A percentile compares a stretch with the other conserved stretches of the same genome.
Evolutionary conservation across 78 protist genomes (phyloP).

Genomic region (Monocercomonoides exilis): DNA sequence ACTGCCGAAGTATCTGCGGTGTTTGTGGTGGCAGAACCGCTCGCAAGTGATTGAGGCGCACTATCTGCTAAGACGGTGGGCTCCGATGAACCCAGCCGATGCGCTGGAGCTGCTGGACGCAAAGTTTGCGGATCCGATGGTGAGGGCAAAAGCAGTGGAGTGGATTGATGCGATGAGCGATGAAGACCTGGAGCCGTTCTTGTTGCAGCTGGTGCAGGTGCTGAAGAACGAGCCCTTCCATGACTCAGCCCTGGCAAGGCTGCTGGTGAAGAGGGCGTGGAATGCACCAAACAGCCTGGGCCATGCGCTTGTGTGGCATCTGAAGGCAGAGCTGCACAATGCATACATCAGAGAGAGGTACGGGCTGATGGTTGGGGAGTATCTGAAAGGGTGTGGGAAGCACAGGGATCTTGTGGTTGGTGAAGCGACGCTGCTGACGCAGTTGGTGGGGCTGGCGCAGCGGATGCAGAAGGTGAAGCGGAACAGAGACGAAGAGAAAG

Average conservation of each 20-base stretch:
- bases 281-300: conserved; percentile 33
- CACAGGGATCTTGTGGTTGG: conserved; percentile 28
- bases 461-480: neutral
- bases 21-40: conserved; percentile 58
- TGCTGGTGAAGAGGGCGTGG: conserved; percentile 66
- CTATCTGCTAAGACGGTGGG: conserved; percentile 34
- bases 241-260: conserved; percentile 59
- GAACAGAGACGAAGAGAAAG: no score
- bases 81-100: conserved; percentile 40
- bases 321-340: conserved; percentile 75
- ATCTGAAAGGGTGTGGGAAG: conserved; percentile 56
- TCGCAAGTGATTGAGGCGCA: conserved; percentile 54
- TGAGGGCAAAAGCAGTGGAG: conserved; percentile 60
- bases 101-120: conserved; percentile 71
- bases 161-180: conserved; percentile 44
- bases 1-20: conserved; percentile 67
- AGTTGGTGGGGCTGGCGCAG: neutral
- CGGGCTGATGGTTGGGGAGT: conserved; percentile 71
- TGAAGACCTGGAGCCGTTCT: conserved; percentile 27
- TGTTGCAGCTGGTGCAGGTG: conserved; percentile 57
- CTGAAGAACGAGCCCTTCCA: conserved; percentile 83
- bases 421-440: neutral
- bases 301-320: conserved; percentile 83
- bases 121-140: conserved; percentile 52
- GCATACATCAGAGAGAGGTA: conserved; percentile 57